phyloP scores from a whole-genome alignment of 495 filamentous ascomycete genomes.

The Xylaria sp. region DNA sequence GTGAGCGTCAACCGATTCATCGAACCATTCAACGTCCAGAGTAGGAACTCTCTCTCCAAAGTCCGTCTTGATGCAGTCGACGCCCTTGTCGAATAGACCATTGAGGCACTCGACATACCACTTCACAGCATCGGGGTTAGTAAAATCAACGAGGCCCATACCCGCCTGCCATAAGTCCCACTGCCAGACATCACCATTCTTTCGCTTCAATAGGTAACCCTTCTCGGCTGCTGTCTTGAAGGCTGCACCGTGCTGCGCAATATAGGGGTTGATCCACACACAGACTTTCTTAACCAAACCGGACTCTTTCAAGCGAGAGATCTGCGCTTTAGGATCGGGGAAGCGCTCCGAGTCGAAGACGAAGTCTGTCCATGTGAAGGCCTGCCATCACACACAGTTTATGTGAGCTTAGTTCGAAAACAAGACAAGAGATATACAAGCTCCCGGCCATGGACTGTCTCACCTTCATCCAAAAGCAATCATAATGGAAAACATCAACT shows the following conservation, averaged over 20 bases:
- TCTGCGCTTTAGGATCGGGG: slow-evolving; percentile 68
- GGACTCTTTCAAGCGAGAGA: slow-evolving; percentile 64
- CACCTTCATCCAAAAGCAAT: slow-evolving; percentile 67
- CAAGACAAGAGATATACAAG: background rate
- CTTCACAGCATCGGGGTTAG: slow-evolving; percentile 67
- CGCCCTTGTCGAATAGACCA: slow-evolving; percentile 66
- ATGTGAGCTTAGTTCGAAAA: background rate
- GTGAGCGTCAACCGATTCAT: slow-evolving; percentile 60
- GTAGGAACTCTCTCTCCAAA: slow-evolving; percentile 75
- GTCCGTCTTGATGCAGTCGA: slow-evolving; percentile 77
- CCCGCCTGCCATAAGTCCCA: slow-evolving; percentile 79
- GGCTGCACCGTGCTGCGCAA: slow-evolving; percentile 69
- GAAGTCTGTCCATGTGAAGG: slow-evolving; percentile 79
- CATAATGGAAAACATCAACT: slow-evolving; percentile 74
- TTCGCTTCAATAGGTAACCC: slow-evolving; percentile 72
- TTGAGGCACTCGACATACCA: slow-evolving; percentile 68
- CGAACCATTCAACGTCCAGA: slow-evolving; percentile 65
- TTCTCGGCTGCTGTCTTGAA: slow-evolving; percentile 69
- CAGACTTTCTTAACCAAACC: slow-evolving; percentile 67
- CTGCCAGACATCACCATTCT: slow-evolving; percentile 73
- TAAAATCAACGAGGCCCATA: slow-evolving; percentile 78
- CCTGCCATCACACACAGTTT: slow-evolving; percentile 32
- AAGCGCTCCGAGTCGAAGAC: slow-evolving; percentile 72
- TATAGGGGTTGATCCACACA: slow-evolving; percentile 77
- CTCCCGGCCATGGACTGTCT: background rate